phyloP scores from a whole-genome alignment of 192 early-diverging fungal species.

The Podila clonocystis region DNA sequence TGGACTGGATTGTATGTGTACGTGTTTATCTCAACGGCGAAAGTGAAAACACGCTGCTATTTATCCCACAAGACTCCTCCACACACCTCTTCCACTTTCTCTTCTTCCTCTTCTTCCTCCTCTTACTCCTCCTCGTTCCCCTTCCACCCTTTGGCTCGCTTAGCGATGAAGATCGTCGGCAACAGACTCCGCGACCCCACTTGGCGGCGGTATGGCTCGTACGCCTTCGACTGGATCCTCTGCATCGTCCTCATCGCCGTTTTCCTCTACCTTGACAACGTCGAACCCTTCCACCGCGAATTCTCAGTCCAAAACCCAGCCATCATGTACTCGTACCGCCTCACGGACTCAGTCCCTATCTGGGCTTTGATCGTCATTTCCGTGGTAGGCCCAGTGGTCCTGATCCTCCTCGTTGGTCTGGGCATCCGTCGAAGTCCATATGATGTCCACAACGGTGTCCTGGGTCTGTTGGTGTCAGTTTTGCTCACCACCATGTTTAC shows the following conservation, averaged over 20 bases:
- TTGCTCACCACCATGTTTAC: constrained; percentile 56
- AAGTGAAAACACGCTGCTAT: no score
- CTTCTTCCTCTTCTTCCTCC: not conserved
- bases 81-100: no score
- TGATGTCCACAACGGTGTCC: constrained; percentile 38
- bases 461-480: constrained; percentile 50
- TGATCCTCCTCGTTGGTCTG: constrained; percentile 37
- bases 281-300: constrained; percentile 74
- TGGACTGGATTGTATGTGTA: no score
- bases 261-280: constrained; percentile 65
- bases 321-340: constrained; percentile 68
- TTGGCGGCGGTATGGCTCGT: constrained; percentile 55
- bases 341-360: constrained; percentile 55
- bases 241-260: constrained; percentile 62
- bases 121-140: not conserved
- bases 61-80: not conserved
- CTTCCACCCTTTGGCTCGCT: not conserved
- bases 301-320: constrained; percentile 77
- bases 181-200: constrained; percentile 31
- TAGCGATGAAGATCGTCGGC: not conserved
- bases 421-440: constrained; percentile 34
- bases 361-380: constrained; percentile 50
- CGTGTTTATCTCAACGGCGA: no score
- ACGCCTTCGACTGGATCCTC: constrained; percentile 57
- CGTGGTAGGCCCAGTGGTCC: constrained; percentile 39